phyloP scores from a whole-genome alignment of 192 early-diverging fungal species.

The Ambispora gerdemannii region DNA sequence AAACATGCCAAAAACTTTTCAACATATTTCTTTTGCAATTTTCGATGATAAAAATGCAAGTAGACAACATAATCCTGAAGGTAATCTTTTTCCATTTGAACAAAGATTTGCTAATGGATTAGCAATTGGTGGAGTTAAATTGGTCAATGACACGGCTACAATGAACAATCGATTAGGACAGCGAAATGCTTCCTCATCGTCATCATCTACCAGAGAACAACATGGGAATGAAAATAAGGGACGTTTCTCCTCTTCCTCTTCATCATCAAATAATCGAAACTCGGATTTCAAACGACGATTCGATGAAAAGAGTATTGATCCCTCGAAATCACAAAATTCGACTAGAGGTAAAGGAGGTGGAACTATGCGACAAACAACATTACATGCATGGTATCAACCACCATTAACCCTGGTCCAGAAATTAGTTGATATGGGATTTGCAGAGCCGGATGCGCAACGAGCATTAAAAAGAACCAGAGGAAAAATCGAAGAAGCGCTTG shows the following conservation, averaged over 20 bases:
- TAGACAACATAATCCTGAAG: neutral
- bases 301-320: neutral
- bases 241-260: neutral
- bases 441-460: neutral
- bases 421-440: neutral
- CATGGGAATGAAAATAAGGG: neutral
- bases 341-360: neutral
- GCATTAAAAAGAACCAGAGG: neutral
- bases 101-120: neutral
- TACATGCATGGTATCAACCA: neutral
- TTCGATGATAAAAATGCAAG: conserved; percentile 1
- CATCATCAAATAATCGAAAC: neutral
- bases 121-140: neutral
- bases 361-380: neutral
- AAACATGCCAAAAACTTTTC: neutral
- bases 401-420: neutral
- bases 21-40: conserved; percentile 1
- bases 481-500: neutral
- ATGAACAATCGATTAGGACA: too few species aligned
- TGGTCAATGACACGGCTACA: neutral
- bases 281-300: neutral
- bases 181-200: too few species aligned
- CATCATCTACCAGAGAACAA: too few species aligned
- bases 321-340: neutral
- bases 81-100: neutral